Base-by-base conservation (phyloP, 2,329 filamentous ascomycete species). In the Pyrenophora seminiperda region DNA sequence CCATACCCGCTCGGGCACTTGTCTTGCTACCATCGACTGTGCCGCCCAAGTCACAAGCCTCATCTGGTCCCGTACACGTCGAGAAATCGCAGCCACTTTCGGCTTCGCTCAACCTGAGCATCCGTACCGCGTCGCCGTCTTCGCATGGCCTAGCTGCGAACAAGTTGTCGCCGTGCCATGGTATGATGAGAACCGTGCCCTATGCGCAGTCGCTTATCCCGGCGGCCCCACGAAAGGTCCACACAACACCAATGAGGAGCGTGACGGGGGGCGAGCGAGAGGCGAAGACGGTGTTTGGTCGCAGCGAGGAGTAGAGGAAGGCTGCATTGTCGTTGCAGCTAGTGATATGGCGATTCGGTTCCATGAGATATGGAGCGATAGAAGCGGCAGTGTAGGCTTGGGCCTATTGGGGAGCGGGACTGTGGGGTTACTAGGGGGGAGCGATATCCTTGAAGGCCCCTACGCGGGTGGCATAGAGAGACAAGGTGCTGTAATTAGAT, bases 271-370 rank as follows among this genome's bases (percentile, higher is more conserved):
- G 5, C 53, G 58, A 22, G 76, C 56, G 67, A 75, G 52, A 75
- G 66, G 75, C 62, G 78, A 85, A 65, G 81, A 81, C 48, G 79
- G 79, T n/a, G 75, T 77, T 38, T 81, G 78, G 73, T 79, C 79
- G 55, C 77, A 76, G 41, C 78, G 84, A 15, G 85, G 82, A 0
- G 76, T 79, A 4, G 81, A 84, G 58, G 89, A 93, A 62, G 90
- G 89, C 0, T 96, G 91, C 68, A 87, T 99, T 59, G 89, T 97
- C 14, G 88, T 99, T 44, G 93, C 92, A 13, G 89, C 90, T 34
- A 96, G 91, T 67, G 92, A 97, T 73, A 87, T 91, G 68, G 95
- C 85, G 62, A 88, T 97, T 72, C 94, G 94, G 68, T 97, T 97
- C 65, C 91, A 97, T 72, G 92, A 97, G 75, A 85, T 99, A 9